Conservation (phyloP, 768 basidiomycete species). For the Candolleomyces efflorescens region DNA sequence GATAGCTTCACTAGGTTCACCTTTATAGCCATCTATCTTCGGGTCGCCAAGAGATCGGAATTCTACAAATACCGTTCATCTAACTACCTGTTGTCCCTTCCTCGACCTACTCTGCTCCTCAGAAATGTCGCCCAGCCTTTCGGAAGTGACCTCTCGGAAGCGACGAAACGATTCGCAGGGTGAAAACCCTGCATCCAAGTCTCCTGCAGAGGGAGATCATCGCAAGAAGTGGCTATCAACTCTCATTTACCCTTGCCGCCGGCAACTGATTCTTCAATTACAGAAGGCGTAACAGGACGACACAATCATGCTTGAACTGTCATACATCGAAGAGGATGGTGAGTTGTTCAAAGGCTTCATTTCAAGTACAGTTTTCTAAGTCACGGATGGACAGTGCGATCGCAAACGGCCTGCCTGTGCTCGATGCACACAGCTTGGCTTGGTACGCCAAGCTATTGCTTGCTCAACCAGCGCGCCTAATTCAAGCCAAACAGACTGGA, state of each 20-base stretch:
- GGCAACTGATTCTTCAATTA: background rate
- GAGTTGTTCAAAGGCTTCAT: conserved; percentile 9
- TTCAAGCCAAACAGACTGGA: conserved; percentile 51
- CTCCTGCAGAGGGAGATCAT: conserved; percentile 46
- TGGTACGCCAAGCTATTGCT: conserved; percentile 26
- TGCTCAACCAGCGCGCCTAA: background rate
- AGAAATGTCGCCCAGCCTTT: background rate
- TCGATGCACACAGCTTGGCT: conserved; percentile 46
- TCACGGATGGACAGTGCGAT: conserved; percentile 31
- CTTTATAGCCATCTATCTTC: too few relatives aligned
- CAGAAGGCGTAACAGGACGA: conserved; percentile 66
- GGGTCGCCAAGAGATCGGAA: too few relatives aligned
- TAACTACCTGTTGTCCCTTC: too few relatives aligned
- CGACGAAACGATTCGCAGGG: conserved; percentile 9
- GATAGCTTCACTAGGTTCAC: too few relatives aligned
- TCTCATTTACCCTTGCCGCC: background rate
- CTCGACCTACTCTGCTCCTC: too few relatives aligned
- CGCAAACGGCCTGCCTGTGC: conserved; percentile 47
- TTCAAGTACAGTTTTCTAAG: background rate
- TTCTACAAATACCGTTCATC: too few relatives aligned
- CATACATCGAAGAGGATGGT: conserved; percentile 76
- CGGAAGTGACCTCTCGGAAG: conserved; percentile 21
- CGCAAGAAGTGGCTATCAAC: conserved; percentile 36
- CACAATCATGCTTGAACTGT: conserved; percentile 70
- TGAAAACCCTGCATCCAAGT: conserved; percentile 18